Conservation (phyloP, 805 yeast species). For the Candida sanyiensis region DNA sequence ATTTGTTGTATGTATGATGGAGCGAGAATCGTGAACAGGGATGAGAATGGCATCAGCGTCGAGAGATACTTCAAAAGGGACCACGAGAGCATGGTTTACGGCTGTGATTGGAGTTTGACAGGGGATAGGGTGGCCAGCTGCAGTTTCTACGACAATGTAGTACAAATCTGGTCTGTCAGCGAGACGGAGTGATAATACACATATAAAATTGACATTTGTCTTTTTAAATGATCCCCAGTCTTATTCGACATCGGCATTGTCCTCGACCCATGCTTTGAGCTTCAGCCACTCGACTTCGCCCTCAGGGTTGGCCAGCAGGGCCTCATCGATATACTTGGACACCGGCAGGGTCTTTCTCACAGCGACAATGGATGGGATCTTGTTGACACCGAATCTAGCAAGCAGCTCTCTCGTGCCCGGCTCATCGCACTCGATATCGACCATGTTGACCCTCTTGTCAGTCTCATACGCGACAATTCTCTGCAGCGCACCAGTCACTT, state of each 20-base stretch:
- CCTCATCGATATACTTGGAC: constrained; percentile 31
- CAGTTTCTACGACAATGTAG: constrained; percentile 82
- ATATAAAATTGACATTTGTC: no score
- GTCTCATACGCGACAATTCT: constrained; percentile 44
- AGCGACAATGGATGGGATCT: constrained; percentile 63
- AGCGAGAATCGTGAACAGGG: constrained; percentile 57
- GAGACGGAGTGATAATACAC: no score
- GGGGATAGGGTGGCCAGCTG: constrained; percentile 63
- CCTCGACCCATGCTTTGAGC: constrained; percentile 39
- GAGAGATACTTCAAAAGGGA: constrained; percentile 50
- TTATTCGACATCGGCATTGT: constrained; percentile 32
- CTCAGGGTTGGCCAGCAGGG: constrained; percentile 22
- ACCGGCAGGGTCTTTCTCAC: constrained; percentile 59
- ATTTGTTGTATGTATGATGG: constrained; percentile 97
- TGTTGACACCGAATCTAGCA: constrained; percentile 47
- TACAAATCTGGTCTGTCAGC: constrained; percentile 61
- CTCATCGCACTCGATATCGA: constrained; percentile 67
- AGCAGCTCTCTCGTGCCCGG: constrained; percentile 55
- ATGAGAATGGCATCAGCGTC: constrained; percentile 25
- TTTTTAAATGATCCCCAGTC: no score
- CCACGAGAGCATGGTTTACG: constrained; percentile 92
- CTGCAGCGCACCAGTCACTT: constrained; percentile 57
- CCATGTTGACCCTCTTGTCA: constrained; percentile 50
- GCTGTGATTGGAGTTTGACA: constrained; percentile 76
- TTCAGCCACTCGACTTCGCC: constrained; percentile 39